Evolutionary conservation across 805 yeast species (phyloP).

Genomic region (Myxozyma mucilagina): DNA sequence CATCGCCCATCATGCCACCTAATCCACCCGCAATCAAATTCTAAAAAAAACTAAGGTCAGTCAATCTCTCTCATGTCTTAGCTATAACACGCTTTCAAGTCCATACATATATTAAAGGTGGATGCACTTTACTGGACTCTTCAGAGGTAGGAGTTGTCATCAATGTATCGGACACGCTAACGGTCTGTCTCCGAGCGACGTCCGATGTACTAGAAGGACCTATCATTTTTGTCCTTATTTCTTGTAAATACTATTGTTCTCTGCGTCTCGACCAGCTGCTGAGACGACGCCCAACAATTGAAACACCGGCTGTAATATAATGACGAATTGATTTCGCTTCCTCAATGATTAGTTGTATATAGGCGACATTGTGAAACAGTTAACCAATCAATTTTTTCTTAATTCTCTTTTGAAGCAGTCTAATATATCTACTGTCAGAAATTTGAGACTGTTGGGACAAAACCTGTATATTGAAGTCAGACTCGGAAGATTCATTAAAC

Average conservation of each 20-base stretch:
- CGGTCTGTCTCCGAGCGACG: background rate
- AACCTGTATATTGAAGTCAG: background rate
- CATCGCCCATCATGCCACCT: slow-evolving; percentile 92
- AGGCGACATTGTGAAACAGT: background rate
- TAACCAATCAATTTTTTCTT: no score
- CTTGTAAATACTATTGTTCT: background rate
- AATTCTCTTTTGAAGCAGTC: no score
- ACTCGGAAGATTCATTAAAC: background rate
- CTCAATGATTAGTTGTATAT: background rate
- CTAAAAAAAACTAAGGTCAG: slow-evolving; percentile 46
- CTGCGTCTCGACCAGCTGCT: background rate
- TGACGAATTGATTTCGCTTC: background rate
- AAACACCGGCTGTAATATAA: background rate
- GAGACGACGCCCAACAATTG: background rate
- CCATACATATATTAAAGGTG: slow-evolving; percentile 15
- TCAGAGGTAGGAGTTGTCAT: background rate
- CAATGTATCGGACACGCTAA: background rate
- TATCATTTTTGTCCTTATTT: background rate
- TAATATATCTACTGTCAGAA: no score
- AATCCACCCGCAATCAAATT: slow-evolving; percentile 81
- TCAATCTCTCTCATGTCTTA: no score
- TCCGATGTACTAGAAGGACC: background rate
- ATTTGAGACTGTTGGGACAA: background rate
- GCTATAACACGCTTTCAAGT: background rate
- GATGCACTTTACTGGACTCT: background rate